Base-by-base conservation (phyloP, 2,329 filamentous ascomycete species). In the Pseudocercospora vitis region DNA sequence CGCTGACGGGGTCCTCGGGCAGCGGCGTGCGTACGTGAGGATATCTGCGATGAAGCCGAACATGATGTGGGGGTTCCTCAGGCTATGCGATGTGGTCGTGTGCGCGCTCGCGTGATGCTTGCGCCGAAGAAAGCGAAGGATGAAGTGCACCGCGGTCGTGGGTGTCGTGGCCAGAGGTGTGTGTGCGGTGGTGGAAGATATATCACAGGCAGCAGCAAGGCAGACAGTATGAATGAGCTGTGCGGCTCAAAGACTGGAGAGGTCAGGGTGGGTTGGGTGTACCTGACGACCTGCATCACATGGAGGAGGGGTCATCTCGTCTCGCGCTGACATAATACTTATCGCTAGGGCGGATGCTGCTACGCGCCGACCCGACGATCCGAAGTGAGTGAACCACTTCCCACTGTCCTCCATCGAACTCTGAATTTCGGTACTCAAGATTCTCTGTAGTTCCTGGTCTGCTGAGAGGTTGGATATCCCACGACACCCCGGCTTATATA, bases 21-120 rank as follows among this genome's bases (percentile, higher is more conserved):
- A 48, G n/a, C n/a, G 9, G 23, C 56, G 14, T 56, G 79, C 86
- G 76, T 76, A 91, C 87, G 87, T 89, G 71, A 91, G 76, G 65
- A 90, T 77, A 73, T 89, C 87, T 65, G 88, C 83, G 65, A 91
- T 81, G 64, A 90, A 81, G 73, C 87, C 85, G 68, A 91, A 90
- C 87, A 91, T 89, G 50, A 47, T 56, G 39, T 21, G 21, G 50
- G 16, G 18, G 50, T 24, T 45, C 18, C n/a, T 18, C 16, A 24
- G 16, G 21, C 7, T 29, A 45, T 45, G 26, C 21, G 7, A 29
- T 14, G 42, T 16, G 18, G 42, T 45, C 24, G 42, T 45, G 42
- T 45, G 42, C 42, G 23, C 42, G 39, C 23, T 45, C 24, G 52
- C 23, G 52, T 32, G 52, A 49, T 28, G n/a, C 7, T 31, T 12